Percentiles rank a stretch among this genome's conserved stretches.
Conservation (phyloP, 768 basidiomycete genomes). For the Sutorius australiensis region DNA sequence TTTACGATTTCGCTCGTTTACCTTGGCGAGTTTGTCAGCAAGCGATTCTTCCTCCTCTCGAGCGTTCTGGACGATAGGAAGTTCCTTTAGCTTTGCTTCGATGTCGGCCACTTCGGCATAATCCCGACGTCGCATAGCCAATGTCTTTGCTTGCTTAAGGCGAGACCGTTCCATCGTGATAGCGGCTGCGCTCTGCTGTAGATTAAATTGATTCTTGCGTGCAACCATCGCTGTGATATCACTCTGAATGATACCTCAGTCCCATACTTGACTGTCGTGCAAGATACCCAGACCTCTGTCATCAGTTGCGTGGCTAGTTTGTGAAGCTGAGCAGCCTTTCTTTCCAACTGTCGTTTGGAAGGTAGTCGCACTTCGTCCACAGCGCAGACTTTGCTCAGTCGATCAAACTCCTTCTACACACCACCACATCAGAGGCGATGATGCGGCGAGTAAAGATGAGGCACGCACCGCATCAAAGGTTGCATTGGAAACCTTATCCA, state of each 20-base stretch:
- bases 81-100: conserved; percentile 58
- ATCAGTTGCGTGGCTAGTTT: conserved; percentile 57
- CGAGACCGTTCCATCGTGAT: conserved; percentile 59
- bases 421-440: conserved; percentile 7
- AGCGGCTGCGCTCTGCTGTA: conserved; percentile 30
- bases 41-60: conserved; percentile 32
- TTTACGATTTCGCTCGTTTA: conserved; percentile 89
- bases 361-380: conserved; percentile 63
- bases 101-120: conserved; percentile 55
- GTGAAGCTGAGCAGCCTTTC: conserved; percentile 60
- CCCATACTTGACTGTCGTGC: conserved; percentile 1
- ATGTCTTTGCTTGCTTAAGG: conserved; percentile 64
- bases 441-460: neutral
- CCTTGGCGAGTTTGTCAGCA: conserved; percentile 58
- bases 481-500: conserved; percentile 87
- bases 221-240: conserved; percentile 80
- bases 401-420: conserved; percentile 68
- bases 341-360: conserved; percentile 58
- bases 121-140: conserved; percentile 76
- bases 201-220: conserved; percentile 50
- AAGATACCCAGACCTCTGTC: conserved; percentile 65
- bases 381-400: conserved; percentile 43
- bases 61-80: conserved; percentile 29
- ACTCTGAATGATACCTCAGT: conserved; percentile 43
- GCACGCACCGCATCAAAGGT: conserved; percentile 56